A percentile compares a stretch with the other conserved stretches of the same genome.
These are phyloP conservation scores for Daldinia sp. DNA, from an alignment of 2,329 filamentous ascomycete genomes.

Conservation along the genomic window DNA sequence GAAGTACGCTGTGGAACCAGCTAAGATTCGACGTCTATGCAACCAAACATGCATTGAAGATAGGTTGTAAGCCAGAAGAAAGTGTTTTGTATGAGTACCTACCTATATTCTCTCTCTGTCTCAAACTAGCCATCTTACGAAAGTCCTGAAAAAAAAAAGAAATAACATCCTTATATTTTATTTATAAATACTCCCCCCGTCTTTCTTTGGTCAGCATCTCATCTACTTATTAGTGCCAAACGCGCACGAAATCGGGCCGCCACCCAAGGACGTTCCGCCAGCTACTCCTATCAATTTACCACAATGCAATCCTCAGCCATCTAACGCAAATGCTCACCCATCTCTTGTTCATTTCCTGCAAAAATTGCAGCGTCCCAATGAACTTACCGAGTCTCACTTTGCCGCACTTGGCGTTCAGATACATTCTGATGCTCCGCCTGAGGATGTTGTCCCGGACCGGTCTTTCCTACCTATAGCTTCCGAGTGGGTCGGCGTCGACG, in stretches of 20 bases:
- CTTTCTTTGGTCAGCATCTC: slow-evolving; percentile 29
- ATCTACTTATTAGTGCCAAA: slow-evolving; percentile 41
- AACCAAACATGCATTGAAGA: neutral
- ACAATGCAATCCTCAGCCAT: slow-evolving; percentile 48
- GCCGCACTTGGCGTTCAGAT: slow-evolving; percentile 66
- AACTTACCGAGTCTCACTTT: slow-evolving; percentile 60
- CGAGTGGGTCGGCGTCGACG: slow-evolving; percentile 58
- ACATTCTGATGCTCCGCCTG: slow-evolving; percentile 56
- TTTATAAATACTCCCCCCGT: neutral
- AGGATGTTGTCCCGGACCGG: slow-evolving; percentile 63
- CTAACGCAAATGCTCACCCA: slow-evolving; percentile 35
- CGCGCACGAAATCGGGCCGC: slow-evolving; percentile 38
- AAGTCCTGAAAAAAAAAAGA: neutral
- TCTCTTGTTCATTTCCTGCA: slow-evolving; percentile 62
- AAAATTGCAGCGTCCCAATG: slow-evolving; percentile 60
- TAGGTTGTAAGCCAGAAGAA: neutral
- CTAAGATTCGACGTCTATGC: neutral
- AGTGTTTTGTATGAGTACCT: neutral
- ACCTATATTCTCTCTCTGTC: too few relatives aligned
- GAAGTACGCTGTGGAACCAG: neutral
- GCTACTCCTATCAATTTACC: slow-evolving; percentile 65
- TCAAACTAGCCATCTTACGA: neutral
- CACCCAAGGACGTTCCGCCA: slow-evolving; percentile 62
- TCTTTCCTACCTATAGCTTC: slow-evolving; percentile 62
- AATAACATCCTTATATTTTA: too few relatives aligned